phyloP scores from a whole-genome alignment of 768 basidiomycete species.

The Xerocomus potaroensis region DNA sequence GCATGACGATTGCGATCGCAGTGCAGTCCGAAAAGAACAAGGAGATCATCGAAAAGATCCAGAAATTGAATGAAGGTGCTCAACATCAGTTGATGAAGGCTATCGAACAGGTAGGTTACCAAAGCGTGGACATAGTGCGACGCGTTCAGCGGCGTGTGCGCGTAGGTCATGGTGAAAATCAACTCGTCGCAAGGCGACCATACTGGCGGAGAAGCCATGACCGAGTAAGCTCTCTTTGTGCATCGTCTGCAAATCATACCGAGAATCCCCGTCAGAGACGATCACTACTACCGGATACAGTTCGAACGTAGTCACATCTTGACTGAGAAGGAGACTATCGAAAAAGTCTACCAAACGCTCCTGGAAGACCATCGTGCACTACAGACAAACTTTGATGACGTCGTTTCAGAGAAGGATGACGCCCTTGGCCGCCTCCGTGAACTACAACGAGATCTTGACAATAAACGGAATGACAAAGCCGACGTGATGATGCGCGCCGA shows the following conservation, averaged over 20 bases:
- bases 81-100: conserved; percentile 91
- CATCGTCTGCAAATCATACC: conserved; percentile 6
- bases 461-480: conserved; percentile 60
- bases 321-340: conserved; percentile 81
- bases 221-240: conserved; percentile 56
- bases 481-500: conserved; percentile 77
- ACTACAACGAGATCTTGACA: conserved; percentile 55
- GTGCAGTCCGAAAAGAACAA: conserved; percentile 89
- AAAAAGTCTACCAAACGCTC: conserved; percentile 74
- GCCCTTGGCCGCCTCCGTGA: conserved; percentile 58
- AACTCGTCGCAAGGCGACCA: conserved; percentile 44
- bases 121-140: neutral
- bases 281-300: conserved; percentile 85
- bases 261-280: conserved; percentile 51
- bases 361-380: conserved; percentile 71
- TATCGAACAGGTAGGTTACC: conserved; percentile 74
- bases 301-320: conserved; percentile 73
- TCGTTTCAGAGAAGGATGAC: conserved; percentile 75
- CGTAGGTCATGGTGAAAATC: conserved; percentile 75
- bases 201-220: conserved; percentile 60
- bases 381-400: conserved; percentile 76
- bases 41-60: conserved; percentile 86
- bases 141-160: conserved; percentile 1
- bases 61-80: conserved; percentile 72
- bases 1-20: conserved; percentile 78